These are phyloP conservation scores for Pachysandra terminalis DNA, from an alignment of 164 flowering plant species.

Conservation along the genomic window DNA sequence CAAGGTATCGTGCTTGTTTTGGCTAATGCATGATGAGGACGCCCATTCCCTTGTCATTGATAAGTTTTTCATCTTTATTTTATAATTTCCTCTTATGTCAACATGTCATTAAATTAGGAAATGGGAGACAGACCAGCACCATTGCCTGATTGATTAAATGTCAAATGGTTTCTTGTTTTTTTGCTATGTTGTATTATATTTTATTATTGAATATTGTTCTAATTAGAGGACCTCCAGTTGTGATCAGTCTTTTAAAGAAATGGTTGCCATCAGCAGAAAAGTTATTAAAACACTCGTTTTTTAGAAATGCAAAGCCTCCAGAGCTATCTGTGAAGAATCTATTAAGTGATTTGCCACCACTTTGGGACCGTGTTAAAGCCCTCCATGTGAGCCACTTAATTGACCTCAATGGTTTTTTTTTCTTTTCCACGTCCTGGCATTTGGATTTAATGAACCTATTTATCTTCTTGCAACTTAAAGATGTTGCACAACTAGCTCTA, in stretches of 20 bases:
- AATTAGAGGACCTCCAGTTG: too few species aligned
- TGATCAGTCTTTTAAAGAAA: too few species aligned
- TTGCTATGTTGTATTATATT: slow-evolving; percentile 6
- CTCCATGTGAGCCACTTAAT: too few species aligned
- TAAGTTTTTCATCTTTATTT: not conserved
- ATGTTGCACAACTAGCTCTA: too few species aligned
- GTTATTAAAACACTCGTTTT: too few species aligned
- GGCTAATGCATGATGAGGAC: slow-evolving; percentile 10
- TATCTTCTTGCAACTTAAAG: slow-evolving; percentile 65
- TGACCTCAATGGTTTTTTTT: too few species aligned
- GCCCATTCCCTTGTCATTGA: not conserved
- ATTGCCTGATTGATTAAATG: not conserved
- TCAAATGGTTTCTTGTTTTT: slow-evolving; percentile 1
- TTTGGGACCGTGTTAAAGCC: too few species aligned
- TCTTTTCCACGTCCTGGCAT: too few species aligned
- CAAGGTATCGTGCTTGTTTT: slow-evolving; percentile 64
- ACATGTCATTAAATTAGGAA: not conserved
- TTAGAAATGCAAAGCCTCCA: too few species aligned
- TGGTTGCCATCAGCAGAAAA: too few species aligned
- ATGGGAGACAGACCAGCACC: not conserved
- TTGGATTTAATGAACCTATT: too few species aligned
- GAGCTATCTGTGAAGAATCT: slow-evolving; percentile 73
- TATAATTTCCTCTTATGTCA: not conserved
- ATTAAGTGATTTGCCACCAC: slow-evolving; percentile 85
- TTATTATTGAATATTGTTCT: too few species aligned